Conservation (phyloP, 2,329 filamentous ascomycete species). For the Sarocladiaceae sp. region DNA sequence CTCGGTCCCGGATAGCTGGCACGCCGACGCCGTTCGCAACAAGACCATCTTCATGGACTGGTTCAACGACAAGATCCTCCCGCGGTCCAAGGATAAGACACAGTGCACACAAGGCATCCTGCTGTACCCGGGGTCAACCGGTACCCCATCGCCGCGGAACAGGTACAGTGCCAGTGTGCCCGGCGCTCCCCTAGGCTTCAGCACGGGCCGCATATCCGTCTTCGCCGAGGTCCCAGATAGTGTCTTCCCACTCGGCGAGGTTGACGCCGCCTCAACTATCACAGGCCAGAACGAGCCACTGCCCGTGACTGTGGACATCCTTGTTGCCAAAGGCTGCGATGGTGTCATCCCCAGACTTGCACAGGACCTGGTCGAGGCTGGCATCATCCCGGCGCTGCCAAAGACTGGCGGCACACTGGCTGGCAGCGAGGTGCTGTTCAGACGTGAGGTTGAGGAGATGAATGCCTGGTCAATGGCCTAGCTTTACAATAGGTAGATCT, state of each 20-base stretch:
- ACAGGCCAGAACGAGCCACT: conserved; percentile 41
- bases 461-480: conserved; percentile 10
- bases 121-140: conserved; percentile 34
- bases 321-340: conserved; percentile 56
- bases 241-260: conserved; percentile 36
- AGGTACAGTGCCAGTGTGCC: conserved; percentile 31
- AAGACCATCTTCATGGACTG: conserved; percentile 42
- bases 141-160: conserved; percentile 19
- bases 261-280: conserved; percentile 26
- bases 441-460: conserved; percentile 10
- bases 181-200: conserved; percentile 39
- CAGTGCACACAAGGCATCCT: conserved; percentile 40
- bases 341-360: conserved; percentile 50
- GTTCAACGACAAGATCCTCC: conserved; percentile 39
- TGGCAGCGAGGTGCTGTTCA: conserved; percentile 19
- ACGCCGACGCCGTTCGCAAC: conserved; percentile 37
- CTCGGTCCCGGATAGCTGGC: conserved; percentile 17
- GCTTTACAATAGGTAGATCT: not conserved
- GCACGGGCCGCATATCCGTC: conserved; percentile 25
- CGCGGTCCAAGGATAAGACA: conserved; percentile 22
- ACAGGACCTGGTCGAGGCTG: conserved; percentile 40
- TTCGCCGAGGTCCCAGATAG: conserved; percentile 33
- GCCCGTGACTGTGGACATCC: conserved; percentile 51
- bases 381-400: conserved; percentile 36
- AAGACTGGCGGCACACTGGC: conserved; percentile 26